Evolutionary conservation across 495 filamentous ascomycete species (phyloP), one percentile per base, ranked within the genome.

Genomic region (Xylaria scruposa): DNA sequence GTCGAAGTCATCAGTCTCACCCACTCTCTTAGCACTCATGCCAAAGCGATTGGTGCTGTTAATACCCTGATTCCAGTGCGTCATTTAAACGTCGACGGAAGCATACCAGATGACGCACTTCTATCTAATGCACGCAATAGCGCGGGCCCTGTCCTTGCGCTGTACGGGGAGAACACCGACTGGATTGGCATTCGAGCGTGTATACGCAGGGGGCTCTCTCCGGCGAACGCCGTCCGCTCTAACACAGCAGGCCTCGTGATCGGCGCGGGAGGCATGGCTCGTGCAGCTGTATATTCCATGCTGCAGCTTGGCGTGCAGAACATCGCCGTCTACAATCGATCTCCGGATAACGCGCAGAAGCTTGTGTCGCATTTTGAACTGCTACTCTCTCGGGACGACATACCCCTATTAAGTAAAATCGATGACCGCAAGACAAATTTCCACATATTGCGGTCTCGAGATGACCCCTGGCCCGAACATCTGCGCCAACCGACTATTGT

Each of bases 131-230:
- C 88, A 47, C 84, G 89, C 42, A 89, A 89, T 73, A 87, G 88
- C 71, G 83, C 88, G 1, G 90, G 92, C 0, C 85, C 88, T 0
- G 86, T 93, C 24, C 80, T 87, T 67, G 90, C 89, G 0, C 87
- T 92, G 66, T 93, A 92, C 73, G 92, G 92, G 3, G 91, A 93
- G 64, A 94, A 94, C 78, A 94, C 91, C 0, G 92, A 93, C 77
- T 94, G 91, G 90, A 89, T 92, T 17, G 91, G 92, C 17, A 91
- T 93, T 29, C 74, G 77, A 33, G 80, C 81, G 2, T 92, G 90
- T 69, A 86, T 93, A 40, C 87, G 86, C 4, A 88, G 91, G 47
- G 91, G 92, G 60, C 85, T 93, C 33, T 93, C 92, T 0, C 92
- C 91, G 1, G 89, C 90, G 21, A 93, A 94, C 74, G 90, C 90